phyloP scores from a whole-genome alignment of 768 basidiomycete species.

The Lentinula lateritia region DNA sequence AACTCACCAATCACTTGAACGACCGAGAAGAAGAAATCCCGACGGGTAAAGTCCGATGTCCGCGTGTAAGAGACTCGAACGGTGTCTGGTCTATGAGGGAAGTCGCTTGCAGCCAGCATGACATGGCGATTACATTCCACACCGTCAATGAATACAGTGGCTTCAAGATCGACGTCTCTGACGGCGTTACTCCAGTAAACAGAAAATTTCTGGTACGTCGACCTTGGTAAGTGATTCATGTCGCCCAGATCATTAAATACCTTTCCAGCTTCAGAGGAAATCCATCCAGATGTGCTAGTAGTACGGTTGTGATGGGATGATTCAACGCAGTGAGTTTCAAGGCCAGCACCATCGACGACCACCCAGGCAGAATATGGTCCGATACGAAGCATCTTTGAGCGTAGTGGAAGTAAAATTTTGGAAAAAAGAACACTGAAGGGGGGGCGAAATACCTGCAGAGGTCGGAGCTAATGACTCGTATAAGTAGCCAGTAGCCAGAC shows the following conservation, averaged over 20 bases:
- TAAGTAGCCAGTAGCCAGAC: background rate
- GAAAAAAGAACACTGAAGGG: no score
- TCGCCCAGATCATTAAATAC: background rate
- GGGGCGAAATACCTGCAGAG: no score
- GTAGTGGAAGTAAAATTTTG: background rate
- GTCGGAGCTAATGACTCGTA: background rate
- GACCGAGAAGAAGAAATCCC: slow-evolving; percentile 4
- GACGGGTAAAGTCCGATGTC: background rate
- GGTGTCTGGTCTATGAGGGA: background rate
- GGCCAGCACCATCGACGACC: background rate
- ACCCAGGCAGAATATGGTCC: slow-evolving; percentile 2
- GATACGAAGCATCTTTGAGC: background rate
- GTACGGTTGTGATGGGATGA: background rate
- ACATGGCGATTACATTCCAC: slow-evolving; percentile 5
- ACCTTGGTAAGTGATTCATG: no score
- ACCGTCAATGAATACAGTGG: background rate
- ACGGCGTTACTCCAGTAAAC: background rate
- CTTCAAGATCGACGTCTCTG: background rate
- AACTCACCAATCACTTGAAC: background rate
- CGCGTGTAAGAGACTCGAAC: background rate
- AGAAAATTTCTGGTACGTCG: background rate
- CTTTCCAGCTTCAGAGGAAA: slow-evolving; percentile 1
- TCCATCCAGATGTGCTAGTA: background rate
- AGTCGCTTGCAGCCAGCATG: background rate
- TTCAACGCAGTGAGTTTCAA: background rate